Evolutionary conservation across 2,329 filamentous ascomycete genomes (phyloP).

Genomic region (Calonectria hongkongensis): DNA sequence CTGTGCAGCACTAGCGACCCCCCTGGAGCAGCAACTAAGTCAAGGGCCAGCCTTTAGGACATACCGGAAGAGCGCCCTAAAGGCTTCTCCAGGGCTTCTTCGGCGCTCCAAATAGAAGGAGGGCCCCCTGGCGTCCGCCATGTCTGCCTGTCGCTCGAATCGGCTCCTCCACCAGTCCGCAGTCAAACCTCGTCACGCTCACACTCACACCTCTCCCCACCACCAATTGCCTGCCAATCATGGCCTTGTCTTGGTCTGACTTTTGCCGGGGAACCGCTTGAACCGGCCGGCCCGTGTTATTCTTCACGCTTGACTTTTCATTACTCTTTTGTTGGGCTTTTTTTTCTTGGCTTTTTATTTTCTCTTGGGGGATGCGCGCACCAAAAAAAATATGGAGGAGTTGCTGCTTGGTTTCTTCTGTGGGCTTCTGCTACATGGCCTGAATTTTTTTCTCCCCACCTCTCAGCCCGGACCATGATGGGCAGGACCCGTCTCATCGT

Average conservation of each 20-base stretch:
- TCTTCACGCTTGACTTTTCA: neutral
- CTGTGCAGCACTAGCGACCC: conserved; percentile 53
- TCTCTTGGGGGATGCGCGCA: conserved; percentile 26
- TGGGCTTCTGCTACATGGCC: conserved; percentile 18
- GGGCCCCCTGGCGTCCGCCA: conserved; percentile 23
- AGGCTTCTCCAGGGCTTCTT: conserved; percentile 43
- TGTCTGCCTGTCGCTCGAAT: conserved; percentile 8
- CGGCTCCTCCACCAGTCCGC: conserved; percentile 18
- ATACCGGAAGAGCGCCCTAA: conserved; percentile 29
- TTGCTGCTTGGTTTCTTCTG: conserved; percentile 25
- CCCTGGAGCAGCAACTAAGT: conserved; percentile 38
- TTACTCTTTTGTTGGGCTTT: conserved; percentile 6
- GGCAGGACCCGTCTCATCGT: conserved; percentile 46
- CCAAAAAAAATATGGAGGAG: conserved; percentile 13
- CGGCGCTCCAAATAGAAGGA: conserved; percentile 28
- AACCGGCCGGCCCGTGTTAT: conserved; percentile 29
- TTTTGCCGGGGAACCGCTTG: conserved; percentile 2
- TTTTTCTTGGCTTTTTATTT: conserved; percentile 5
- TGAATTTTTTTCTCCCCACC: conserved; percentile 21
- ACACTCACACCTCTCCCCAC: neutral
- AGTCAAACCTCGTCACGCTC: conserved; percentile 28
- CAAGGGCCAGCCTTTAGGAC: conserved; percentile 37
- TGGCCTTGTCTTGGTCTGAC: neutral
- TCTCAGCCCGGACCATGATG: conserved; percentile 35
- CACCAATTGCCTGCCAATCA: conserved; percentile 20